These are phyloP conservation scores for Cornus suecica DNA, from an alignment of 148 eudicot species.

Conservation along the genomic window DNA sequence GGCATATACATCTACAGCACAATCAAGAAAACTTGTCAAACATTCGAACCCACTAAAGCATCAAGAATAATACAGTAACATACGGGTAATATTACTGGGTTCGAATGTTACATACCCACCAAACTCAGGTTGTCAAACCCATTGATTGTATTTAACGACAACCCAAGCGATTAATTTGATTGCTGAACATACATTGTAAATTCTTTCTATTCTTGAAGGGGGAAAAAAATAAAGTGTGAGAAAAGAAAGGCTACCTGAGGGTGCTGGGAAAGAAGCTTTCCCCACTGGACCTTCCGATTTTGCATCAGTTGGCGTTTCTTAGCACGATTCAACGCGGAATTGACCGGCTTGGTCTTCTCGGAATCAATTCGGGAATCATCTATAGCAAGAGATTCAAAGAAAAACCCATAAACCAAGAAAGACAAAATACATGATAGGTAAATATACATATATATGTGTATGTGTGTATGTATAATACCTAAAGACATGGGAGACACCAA, in stretches of 20 bases:
- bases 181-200: background rate
- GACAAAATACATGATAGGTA: slow-evolving; percentile 16
- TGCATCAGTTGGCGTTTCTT: slow-evolving; percentile 38
- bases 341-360: slow-evolving; percentile 39
- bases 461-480: too few species aligned
- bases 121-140: background rate
- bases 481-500: slow-evolving; percentile 16
- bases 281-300: slow-evolving; percentile 51
- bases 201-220: background rate
- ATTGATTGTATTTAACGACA: background rate
- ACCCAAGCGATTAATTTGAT: background rate
- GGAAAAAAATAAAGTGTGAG: background rate
- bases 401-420: background rate
- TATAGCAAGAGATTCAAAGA: slow-evolving; percentile 10
- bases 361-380: slow-evolving; percentile 31
- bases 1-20: slow-evolving; percentile 4
- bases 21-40: background rate
- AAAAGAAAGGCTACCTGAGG: slow-evolving; percentile 44
- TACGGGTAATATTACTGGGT: too few species aligned
- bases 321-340: slow-evolving; percentile 28
- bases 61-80: background rate
- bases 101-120: too few species aligned
- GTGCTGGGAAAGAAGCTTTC: slow-evolving; percentile 66
- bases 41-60: background rate
- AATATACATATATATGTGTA: too few species aligned